phyloP scores from a whole-genome alignment of 148 eudicot genomes.

The Camellia japonica region DNA sequence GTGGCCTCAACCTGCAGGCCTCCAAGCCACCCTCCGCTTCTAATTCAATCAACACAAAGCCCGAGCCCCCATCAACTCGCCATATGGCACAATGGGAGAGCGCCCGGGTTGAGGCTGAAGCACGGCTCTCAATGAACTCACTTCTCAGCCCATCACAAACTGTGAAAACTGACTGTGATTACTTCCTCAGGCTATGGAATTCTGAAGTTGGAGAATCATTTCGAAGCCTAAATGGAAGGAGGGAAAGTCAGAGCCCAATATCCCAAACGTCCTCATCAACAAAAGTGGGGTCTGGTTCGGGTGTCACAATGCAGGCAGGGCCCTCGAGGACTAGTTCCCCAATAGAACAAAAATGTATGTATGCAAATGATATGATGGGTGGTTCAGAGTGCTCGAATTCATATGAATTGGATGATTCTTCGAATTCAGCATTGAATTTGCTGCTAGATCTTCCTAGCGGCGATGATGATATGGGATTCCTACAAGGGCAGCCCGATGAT shows the following conservation, averaged over 20 bases:
- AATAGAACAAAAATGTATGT: not conserved
- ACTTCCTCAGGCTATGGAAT: slow-evolving; percentile 37
- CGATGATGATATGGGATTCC: slow-evolving; percentile 1
- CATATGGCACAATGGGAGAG: slow-evolving; percentile 38
- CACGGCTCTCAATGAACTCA: slow-evolving; percentile 24
- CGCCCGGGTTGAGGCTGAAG: slow-evolving; percentile 34
- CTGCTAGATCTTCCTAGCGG: not conserved
- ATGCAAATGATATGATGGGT: not conserved
- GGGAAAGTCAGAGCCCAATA: slow-evolving; percentile 9
- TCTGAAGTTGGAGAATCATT: slow-evolving; percentile 38
- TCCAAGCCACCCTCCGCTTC: not conserved
- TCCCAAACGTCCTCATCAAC: not conserved
- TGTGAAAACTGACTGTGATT: slow-evolving; percentile 18
- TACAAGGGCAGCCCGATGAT: slow-evolving; percentile 3
- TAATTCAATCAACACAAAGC: slow-evolving; percentile 9
- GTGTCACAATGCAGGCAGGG: too few species aligned
- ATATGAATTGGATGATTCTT: not conserved
- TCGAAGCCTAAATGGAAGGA: slow-evolving; percentile 8
- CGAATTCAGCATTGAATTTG: not conserved
- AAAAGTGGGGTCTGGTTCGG: not conserved
- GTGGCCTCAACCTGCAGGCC: slow-evolving; percentile 9
- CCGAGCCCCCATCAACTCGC: slow-evolving; percentile 11
- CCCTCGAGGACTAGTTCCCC: too few species aligned
- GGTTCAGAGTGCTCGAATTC: slow-evolving; percentile 8
- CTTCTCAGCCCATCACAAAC: slow-evolving; percentile 3